phyloP scores from a whole-genome alignment of 208 protist genomes.

The Trypanosoma cruzi region DNA sequence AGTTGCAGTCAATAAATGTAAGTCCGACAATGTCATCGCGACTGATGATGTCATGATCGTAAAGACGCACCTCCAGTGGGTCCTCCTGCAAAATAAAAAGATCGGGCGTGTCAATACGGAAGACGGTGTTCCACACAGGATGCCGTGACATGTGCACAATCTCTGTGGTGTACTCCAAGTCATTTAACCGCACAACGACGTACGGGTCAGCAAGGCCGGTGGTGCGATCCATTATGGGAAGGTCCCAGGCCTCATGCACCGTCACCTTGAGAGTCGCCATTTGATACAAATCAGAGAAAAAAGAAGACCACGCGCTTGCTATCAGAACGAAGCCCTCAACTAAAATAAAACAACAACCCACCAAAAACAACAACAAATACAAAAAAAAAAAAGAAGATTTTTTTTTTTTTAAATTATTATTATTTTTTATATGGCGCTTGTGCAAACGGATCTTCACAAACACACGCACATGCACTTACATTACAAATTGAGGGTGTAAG shows the following conservation, averaged over 20 bases:
- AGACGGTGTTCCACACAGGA: slow-evolving; percentile 83
- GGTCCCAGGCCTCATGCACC: slow-evolving; percentile 88
- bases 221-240: slow-evolving; percentile 92
- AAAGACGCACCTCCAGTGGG: slow-evolving; percentile 93
- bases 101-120: slow-evolving; percentile 85
- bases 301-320: background rate
- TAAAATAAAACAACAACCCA: background rate
- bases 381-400: background rate
- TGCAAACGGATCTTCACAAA: background rate
- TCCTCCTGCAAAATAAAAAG: slow-evolving; percentile 94
- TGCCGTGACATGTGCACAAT: slow-evolving; percentile 77
- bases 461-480: background rate
- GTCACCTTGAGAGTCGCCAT: slow-evolving; percentile 93
- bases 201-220: slow-evolving; percentile 91
- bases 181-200: slow-evolving; percentile 77
- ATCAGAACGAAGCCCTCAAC: background rate
- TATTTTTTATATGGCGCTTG: no score
- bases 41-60: slow-evolving; percentile 96
- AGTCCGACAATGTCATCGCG: slow-evolving; percentile 95
- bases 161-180: slow-evolving; percentile 78
- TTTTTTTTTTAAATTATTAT: no score
- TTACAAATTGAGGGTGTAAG: background rate
- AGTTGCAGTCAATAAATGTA: slow-evolving; percentile 93
- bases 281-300: no score
- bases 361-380: background rate